These are phyloP conservation scores for Phytomonas sp. DNA, from an alignment of 208 protist genomes.

Conservation along the genomic window DNA sequence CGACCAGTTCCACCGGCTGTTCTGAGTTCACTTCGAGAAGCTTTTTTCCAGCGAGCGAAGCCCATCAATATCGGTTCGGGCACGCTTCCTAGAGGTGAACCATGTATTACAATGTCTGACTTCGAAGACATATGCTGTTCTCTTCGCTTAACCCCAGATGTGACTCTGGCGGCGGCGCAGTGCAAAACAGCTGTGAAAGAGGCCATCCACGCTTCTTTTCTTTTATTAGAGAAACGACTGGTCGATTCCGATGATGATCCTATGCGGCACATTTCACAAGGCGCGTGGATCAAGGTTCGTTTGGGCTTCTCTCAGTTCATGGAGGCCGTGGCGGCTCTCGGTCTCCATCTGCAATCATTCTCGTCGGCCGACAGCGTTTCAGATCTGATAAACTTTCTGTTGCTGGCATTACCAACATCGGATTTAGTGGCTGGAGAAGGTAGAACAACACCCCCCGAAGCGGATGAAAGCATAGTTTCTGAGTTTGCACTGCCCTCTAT, in stretches of 20 bases:
- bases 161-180: neutral
- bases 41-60: neutral
- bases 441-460: neutral
- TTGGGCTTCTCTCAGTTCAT: neutral
- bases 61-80: neutral
- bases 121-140: neutral
- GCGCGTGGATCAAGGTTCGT: neutral
- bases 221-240: neutral
- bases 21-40: neutral
- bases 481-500: neutral
- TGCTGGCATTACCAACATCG: neutral
- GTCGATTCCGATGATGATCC: neutral
- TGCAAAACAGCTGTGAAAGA: neutral
- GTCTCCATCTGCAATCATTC: neutral
- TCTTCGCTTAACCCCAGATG: neutral
- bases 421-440: neutral
- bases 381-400: neutral
- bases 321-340: neutral
- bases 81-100: neutral
- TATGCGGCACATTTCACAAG: neutral
- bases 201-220: neutral
- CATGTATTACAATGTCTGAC: neutral
- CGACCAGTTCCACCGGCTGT: slow-evolving; percentile 2
- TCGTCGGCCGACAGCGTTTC: neutral
- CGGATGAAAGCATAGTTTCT: neutral